Evolutionary conservation across 202 grass and related monocot species (phyloP), one percentile per base, ranked within the genome.

Genomic region (Schoenoplectus triqueter): DNA sequence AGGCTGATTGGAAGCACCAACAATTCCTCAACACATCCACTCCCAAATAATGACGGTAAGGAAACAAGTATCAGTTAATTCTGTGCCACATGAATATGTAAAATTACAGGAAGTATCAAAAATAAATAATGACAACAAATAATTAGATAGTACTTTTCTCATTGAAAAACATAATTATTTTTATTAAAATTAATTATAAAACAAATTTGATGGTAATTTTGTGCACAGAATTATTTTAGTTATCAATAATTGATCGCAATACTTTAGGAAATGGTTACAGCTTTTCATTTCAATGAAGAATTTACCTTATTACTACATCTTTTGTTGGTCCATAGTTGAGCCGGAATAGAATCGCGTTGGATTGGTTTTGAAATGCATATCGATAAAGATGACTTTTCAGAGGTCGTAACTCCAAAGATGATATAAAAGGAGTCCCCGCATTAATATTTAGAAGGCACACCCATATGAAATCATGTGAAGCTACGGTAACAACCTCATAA

Each of bases 401-500:
- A 10, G 85, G 85, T 68, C 85, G 10, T 18, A 87, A 75, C 41
- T 87, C 85, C 85, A 87, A 64, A 56, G 67, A 42, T 17, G 85
- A 87, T 55, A 87, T 82, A 19, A 87, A 87, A 4, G 85, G 85
- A 51, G 85, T 87, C 22, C 85, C 85, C 1, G 10, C 1, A 8
- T 64, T 55, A 10, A 52, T 82, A 42, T 87, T 31, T 71, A 87
- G n/a, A 18, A 87, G 55, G 40, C 85, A 87, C 15, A 82, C 66
- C 66, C 78, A 82, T 72, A 82, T 75, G 54, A 52, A 69, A 21
- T 75, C 78, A 6, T 62, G 54, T 5, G 40, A 9, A 14, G 65
- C 9, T 3, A 75, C 42, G 7, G 41, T 69, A 46, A 87, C 9
- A 59, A 87, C 66, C 85, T 87, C 85, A 19, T 80, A 22, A 3